Conservation (phyloP, 257 asterid genomes). For the Lycium ferocissimum region DNA sequence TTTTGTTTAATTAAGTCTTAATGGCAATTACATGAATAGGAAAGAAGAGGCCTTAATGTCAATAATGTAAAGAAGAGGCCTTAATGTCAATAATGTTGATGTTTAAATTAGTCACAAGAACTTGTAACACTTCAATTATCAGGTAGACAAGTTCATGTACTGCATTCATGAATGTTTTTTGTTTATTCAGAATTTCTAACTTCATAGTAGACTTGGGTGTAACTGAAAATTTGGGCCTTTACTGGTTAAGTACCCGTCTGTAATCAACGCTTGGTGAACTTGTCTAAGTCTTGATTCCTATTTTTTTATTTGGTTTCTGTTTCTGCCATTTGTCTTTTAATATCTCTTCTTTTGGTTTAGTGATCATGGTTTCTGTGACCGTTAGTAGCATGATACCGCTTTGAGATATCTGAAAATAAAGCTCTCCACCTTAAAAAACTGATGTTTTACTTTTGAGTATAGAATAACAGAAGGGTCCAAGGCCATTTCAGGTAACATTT, state of each 20-base stretch:
- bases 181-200: constrained; percentile 21
- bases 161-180: neutral
- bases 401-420: neutral
- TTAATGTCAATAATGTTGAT: neutral
- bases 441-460: neutral
- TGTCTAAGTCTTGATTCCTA: neutral
- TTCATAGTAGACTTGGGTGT: neutral
- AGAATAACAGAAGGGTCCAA: constrained; percentile 12
- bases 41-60: neutral
- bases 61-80: neutral
- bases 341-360: constrained; percentile 11
- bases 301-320: neutral
- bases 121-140: neutral
- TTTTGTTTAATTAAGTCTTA: neutral
- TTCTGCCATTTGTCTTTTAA: neutral
- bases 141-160: neutral
- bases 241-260: neutral
- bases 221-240: neutral
- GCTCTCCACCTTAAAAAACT: neutral
- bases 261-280: neutral
- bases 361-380: neutral
- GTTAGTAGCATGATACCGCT: neutral
- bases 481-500: constrained; percentile 8
- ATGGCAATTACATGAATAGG: neutral
- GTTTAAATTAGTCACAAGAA: neutral